Evolutionary conservation across 2,329 filamentous ascomycete genomes (phyloP).

Genomic region (Amphichorda felina): DNA sequence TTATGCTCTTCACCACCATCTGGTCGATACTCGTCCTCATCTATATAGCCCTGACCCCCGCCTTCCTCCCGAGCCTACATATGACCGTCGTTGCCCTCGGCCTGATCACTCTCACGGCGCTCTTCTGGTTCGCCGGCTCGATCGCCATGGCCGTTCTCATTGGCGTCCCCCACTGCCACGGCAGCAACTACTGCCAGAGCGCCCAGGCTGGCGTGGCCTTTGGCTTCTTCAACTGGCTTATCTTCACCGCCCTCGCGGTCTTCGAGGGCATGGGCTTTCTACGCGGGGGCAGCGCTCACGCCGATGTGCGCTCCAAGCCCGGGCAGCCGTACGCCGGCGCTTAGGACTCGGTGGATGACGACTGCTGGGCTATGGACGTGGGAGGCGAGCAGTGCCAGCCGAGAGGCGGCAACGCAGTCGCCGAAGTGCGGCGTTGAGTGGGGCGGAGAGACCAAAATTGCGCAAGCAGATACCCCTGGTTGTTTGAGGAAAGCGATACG

Average conservation of each 20-base stretch:
- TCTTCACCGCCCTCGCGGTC: constrained; percentile 33
- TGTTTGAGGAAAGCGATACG: too few relatives aligned
- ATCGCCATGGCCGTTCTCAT: constrained; percentile 62
- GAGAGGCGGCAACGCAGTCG: neutral
- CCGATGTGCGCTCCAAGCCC: constrained; percentile 5
- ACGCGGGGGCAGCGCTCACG: constrained; percentile 17
- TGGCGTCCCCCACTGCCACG: constrained; percentile 41
- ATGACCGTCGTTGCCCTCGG: constrained; percentile 54
- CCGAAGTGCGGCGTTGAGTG: neutral
- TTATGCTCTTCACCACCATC: constrained; percentile 67
- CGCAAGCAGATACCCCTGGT: neutral
- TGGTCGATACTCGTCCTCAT: constrained; percentile 64
- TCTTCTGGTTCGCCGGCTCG: constrained; percentile 86
- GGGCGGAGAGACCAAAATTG: neutral
- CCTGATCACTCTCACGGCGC: constrained; percentile 60
- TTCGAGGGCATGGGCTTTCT: constrained; percentile 33
- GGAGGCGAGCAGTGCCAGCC: too few relatives aligned
- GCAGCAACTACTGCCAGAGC: constrained; percentile 41
- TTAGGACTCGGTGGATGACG: neutral
- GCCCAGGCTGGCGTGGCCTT: constrained; percentile 55
- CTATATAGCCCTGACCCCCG: constrained; percentile 58
- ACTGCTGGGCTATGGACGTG: neutral
- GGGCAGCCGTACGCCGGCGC: constrained; percentile 3
- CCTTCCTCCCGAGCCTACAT: constrained; percentile 46
- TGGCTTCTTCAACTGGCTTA: constrained; percentile 50